Conservation (phyloP, 306 rosid species). For the Myrica gale region DNA sequence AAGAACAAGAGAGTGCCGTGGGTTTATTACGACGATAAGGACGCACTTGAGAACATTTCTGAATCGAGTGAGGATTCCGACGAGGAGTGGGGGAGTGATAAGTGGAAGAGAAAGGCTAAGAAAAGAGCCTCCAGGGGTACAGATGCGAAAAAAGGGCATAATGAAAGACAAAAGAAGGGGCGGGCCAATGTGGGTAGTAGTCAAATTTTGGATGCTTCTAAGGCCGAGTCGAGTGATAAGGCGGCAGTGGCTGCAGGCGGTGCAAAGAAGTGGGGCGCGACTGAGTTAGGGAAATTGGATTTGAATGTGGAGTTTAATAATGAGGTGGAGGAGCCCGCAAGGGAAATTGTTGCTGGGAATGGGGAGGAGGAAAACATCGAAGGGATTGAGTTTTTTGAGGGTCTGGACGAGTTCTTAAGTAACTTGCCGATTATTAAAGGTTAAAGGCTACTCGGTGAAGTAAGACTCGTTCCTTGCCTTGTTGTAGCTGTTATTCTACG, state of each 20-base stretch:
- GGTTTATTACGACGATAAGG: conserved; percentile 46
- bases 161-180: conserved; percentile 46
- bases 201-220: conserved; percentile 30
- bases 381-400: conserved; percentile 84
- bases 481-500: conserved; percentile 21
- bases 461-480: conserved; percentile 38
- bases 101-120: conserved; percentile 33
- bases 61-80: conserved; percentile 61
- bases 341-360: conserved; percentile 44
- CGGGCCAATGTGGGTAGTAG: conserved; percentile 32
- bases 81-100: conserved; percentile 39
- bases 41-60: conserved; percentile 41
- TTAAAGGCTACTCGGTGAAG: conserved; percentile 59
- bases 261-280: conserved; percentile 59
- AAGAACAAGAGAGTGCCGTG: conserved; percentile 32
- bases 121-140: conserved; percentile 25
- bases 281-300: conserved; percentile 77
- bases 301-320: conserved; percentile 95
- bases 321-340: conserved; percentile 73
- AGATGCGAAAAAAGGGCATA: conserved; percentile 26
- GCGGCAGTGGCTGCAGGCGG: conserved; percentile 28
- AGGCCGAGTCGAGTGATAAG: conserved; percentile 53
- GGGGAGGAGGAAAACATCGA: conserved; percentile 73
- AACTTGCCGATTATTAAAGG: conserved; percentile 91
- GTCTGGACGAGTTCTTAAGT: conserved; percentile 87